Conservation (phyloP, 345 rosid genomes). For the Brassica rapa region DNA sequence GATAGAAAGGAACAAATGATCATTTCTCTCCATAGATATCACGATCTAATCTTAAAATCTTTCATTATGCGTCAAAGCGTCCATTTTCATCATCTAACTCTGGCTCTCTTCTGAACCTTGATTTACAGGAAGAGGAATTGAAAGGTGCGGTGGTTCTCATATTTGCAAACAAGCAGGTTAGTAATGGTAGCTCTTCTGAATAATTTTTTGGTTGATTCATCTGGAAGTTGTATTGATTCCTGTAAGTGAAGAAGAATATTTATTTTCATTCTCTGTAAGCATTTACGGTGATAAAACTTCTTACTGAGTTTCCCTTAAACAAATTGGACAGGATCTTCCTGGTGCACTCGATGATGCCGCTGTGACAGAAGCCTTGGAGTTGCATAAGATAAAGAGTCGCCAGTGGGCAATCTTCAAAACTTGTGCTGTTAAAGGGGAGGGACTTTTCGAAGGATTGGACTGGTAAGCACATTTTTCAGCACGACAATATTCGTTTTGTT, state of each 20-base stretch:
- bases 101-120: background rate
- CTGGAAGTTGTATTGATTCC: background rate
- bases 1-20: background rate
- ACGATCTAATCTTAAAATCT: background rate
- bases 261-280: background rate
- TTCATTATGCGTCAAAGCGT: background rate
- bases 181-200: conserved; percentile 4
- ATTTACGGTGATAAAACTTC: background rate
- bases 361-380: conserved; percentile 60
- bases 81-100: background rate
- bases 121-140: conserved; percentile 53
- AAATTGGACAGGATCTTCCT: conserved; percentile 52
- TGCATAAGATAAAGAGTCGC: conserved; percentile 63
- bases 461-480: conserved; percentile 42
- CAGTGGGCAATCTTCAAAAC: conserved; percentile 73
- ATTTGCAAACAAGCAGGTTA: conserved; percentile 65
- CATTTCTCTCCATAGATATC: background rate
- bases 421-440: conserved; percentile 67
- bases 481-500: background rate
- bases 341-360: conserved; percentile 68
- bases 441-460: conserved; percentile 68
- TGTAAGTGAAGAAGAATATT: conserved; percentile 8
- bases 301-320: conserved; percentile 17
- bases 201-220: conserved; percentile 35
- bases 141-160: conserved; percentile 58